Evolutionary conservation across 139 green algal species (phyloP), one percentile per base, ranked within the genome.

Genomic region (Chlamydomonas applanata): DNA sequence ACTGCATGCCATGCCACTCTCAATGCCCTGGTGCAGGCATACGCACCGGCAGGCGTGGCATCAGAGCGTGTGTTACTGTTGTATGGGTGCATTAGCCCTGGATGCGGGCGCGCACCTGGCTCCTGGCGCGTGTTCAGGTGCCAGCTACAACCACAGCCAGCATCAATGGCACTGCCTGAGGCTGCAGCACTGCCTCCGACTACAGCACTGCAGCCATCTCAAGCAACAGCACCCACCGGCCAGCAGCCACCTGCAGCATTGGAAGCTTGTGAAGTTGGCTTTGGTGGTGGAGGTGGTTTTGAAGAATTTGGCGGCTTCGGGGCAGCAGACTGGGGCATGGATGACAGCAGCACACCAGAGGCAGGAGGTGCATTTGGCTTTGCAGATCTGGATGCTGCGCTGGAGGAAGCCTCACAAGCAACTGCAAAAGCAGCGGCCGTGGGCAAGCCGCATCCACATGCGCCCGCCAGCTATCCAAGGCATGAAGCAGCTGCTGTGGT

Each of bases 71-170:
- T 33, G 20, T 27, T 78, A 2, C 34, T 62, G 11, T 3, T 78
- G 20, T 71, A 67, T 32, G 72, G n/a, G 25, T 78, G 72, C 46
- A 36, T 61, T 0, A 63, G 69, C 1, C 65, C 81, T 16, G 80
- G 67, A 25, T 94, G 88, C 65, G 83, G 79, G 40, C 64, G 45
- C 2, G n/a, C 36, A 1, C 16, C 76, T 4, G 80, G 81, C 56
- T 83, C 76, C 44, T 94, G 82, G 80, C 70, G 76, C 4, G 88
- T 84, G 0, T 60, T 90, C 29, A 69, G 87, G 1, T 85, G 69
- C 25, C 81, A 87, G 32, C 24, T 80, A 22, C 65, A 34, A 35
- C 36, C 35, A 60, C 11, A 52, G 22, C 24, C 33, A 63, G 24
- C 1, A 30, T n/a, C n/a, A n/a, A n/a, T n/a, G n/a, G n/a, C n/a